Base-by-base conservation (phyloP, 2,329 filamentous ascomycete species). In the Clarireedia hainanense region DNA sequence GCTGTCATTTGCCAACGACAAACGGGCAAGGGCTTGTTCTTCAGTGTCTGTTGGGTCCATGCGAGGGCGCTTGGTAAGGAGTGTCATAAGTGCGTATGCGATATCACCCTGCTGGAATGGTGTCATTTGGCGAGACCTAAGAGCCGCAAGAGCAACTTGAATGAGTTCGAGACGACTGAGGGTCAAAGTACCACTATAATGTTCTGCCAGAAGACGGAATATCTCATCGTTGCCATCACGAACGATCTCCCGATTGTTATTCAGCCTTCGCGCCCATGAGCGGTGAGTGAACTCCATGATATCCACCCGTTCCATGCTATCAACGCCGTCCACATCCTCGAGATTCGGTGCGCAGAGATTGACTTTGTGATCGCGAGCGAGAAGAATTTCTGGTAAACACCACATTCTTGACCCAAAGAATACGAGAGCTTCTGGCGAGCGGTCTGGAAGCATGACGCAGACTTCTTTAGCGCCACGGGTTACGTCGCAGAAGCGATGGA, bases 1-100 rank as follows among this genome's bases (percentile, higher is more conserved):
- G 51, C 61, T 69, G 50, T 71, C 67, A 47, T 70, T 70, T 6
- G 63, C 56, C 7, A 70, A 56, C 9, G 64, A 69, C 4, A 71
- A 59, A 10, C 68, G 61, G 12, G 67, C 69, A 2, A 70, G 61
- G 12, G 65, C 67, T 55, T 70, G 66, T 43, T 68, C 67, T 7
- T 61, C 54, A 5, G 61, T 63, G 37, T 71, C 69, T 34, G 50
- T 59, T 24, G 57, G 61, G 55, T 55, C 62, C 47, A 58, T 65
- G 34, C 50, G 63, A 42, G 56, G 60, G 26, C 69, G 64, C 49
- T 68, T 61, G 27, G 63, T 61, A 4, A 70, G 58, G 1, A 70
- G 59, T 17, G 61, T 60, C 68, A 70, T 70, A 2, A 70, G 63
- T 2, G 69, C 68, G 20, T 70, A 69, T 4, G 68, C 64, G 1